Evolutionary conservation across 768 basidiomycete species (phyloP).

Genomic region (Naganishia friedmannii): DNA sequence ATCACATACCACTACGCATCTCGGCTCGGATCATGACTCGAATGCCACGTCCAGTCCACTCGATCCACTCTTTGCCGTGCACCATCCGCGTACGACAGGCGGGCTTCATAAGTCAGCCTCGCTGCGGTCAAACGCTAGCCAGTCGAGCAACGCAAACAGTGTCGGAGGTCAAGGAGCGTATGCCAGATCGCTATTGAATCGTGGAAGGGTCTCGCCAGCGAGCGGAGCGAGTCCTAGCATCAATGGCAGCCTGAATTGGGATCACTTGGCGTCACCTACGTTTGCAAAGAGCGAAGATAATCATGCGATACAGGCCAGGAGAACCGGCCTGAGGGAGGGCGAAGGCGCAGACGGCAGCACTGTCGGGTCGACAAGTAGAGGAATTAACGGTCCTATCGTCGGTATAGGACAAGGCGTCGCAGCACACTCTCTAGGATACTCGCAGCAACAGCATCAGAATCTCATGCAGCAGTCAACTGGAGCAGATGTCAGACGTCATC

Average conservation of each 20-base stretch:
- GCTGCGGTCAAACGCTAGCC: conserved; percentile 43
- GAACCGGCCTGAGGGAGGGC: conserved; percentile 10
- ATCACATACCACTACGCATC: conserved; percentile 28
- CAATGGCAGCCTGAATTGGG: neutral
- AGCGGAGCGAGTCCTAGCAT: neutral
- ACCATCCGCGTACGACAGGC: neutral
- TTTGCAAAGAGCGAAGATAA: conserved; percentile 28
- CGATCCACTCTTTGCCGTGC: neutral
- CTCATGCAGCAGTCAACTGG: neutral
- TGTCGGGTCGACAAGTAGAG: neutral
- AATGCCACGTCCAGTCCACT: conserved; percentile 27
- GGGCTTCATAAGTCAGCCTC: conserved; percentile 15
- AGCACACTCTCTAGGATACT: neutral
- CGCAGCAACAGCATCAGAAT: neutral
- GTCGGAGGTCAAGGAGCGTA: conserved; percentile 18
- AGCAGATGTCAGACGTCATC: conserved; percentile 25
- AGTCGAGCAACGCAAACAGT: conserved; percentile 35
- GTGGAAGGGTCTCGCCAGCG: neutral
- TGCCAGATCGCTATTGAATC: neutral
- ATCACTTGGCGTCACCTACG: conserved; percentile 16
- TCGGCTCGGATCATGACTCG: conserved; percentile 43
- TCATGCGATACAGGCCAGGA: conserved; percentile 35
- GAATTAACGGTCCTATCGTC: neutral
- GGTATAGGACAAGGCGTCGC: neutral
- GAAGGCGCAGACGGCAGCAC: conserved; percentile 8